These are phyloP conservation scores for Aspergillus nidulans DNA, from an alignment of 495 filamentous ascomycete species.

Conservation along the genomic window DNA sequence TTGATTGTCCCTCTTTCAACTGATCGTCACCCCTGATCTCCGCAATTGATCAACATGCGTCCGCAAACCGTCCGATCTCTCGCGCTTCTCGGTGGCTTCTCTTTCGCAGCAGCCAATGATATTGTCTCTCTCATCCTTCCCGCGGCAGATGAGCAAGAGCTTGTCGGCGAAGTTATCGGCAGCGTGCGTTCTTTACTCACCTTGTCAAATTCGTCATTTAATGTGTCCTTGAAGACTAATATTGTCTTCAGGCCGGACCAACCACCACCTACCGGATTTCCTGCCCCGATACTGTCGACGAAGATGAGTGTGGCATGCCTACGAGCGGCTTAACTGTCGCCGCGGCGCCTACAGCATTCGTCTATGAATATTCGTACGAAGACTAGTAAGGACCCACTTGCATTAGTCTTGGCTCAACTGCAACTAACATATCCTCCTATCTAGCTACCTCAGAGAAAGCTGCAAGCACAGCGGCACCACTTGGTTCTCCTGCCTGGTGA, in stretches of 20 bases:
- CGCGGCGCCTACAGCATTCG: constrained; percentile 3
- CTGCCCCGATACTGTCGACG: constrained; percentile 4
- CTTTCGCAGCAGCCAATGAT: constrained; percentile 24
- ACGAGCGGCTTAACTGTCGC: constrained; percentile 3
- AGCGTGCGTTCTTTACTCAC: constrained; percentile 17
- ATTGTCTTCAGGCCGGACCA: constrained; percentile 4
- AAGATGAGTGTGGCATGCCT: constrained; percentile 1
- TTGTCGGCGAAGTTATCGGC: constrained; percentile 20
- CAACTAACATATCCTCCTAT: background rate
- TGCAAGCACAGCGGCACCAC: constrained; percentile 32
- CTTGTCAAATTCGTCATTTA: background rate
- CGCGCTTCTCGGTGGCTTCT: constrained; percentile 6
- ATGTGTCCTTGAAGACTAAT: background rate
- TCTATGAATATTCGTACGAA: constrained; percentile 2
- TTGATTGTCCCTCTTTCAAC: background rate
- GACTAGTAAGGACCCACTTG: constrained; percentile 12
- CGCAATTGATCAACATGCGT: constrained; percentile 11
- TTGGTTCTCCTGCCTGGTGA: constrained; percentile 26
- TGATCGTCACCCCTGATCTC: constrained; percentile 4
- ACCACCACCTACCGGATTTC: constrained; percentile 14
- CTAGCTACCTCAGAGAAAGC: constrained; percentile 24
- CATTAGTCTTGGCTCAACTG: background rate
- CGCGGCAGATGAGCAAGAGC: constrained; percentile 1
- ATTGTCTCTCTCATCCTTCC: constrained; percentile 30
- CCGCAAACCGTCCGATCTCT: constrained; percentile 8